Evolutionary conservation across 768 basidiomycete species (phyloP), one percentile per base, ranked within the genome.

Genomic region (Xerocomellus amylosporus): DNA sequence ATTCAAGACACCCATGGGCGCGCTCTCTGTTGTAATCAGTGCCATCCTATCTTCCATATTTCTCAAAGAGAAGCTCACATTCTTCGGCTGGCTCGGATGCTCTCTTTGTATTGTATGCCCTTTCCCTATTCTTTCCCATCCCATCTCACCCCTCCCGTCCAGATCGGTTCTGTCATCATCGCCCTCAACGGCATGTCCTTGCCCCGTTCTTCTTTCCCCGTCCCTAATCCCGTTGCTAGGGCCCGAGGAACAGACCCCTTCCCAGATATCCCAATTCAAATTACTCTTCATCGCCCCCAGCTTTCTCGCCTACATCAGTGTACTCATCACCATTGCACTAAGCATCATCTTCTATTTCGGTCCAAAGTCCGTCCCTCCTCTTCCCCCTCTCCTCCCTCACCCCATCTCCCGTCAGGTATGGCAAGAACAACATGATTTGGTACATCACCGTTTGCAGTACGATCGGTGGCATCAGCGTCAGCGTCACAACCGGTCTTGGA

Each of bases 51-150:
- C 95, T 8, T 94, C 92, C 30, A 77, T 96, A 59, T 91, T 98
- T 75, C 87, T 99, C 63, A 85, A 95, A 45, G 96, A 98, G 71
- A 91, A 79, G 50, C 81, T 99, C 41, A 90, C 87, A 34, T 92
- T 98, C 73, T 98, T 99, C 68, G 96, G 97, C 46, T 98, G 95
- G 94, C 78, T 98, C 58, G 96, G 94, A 19, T 97, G 94, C 71
- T 82, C 75, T 15, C 80, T 98, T 17, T 96, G 93, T 73, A 92
- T 98, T 65, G 87, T 93, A 63, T 64, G 91, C 73, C 36, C 13
- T 14, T 28, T 34, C 5, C 43, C n/a, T 31, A n/a, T 19, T 9
- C 0, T 42, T 56, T 42, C 41, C 17, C 17, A 8, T 22, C 42
- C 8, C 45, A 8, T 45, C 49, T 55, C 22, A 59, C 33, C 30